Conservation (phyloP, 140 eudicot species). For the Anethum foeniculum region DNA sequence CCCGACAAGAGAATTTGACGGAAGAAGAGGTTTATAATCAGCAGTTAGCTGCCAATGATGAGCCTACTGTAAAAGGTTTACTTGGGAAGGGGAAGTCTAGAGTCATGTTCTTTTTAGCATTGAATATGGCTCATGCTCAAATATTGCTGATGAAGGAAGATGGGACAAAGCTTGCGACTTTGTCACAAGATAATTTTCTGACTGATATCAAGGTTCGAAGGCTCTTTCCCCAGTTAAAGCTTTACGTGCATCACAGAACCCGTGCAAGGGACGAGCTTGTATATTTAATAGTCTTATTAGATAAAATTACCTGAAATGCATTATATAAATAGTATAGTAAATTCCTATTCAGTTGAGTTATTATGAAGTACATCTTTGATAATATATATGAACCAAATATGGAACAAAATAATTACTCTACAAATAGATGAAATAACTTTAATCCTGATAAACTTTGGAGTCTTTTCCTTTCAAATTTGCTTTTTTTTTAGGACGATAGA, state of each 20-base stretch:
- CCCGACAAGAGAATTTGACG: slow-evolving; percentile 29
- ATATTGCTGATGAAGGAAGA: slow-evolving; percentile 82
- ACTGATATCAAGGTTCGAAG: slow-evolving; percentile 75
- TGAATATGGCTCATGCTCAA: slow-evolving; percentile 90
- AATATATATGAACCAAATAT: too few species aligned
- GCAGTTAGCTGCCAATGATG: slow-evolving; percentile 38
- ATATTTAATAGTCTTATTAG: not conserved
- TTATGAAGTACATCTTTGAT: not conserved
- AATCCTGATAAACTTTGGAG: too few species aligned
- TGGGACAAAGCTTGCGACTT: slow-evolving; percentile 76
- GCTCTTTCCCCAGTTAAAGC: slow-evolving; percentile 1
- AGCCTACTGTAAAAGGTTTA: slow-evolving; percentile 59
- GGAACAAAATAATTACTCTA: too few species aligned
- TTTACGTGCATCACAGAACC: not conserved
- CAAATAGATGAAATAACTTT: too few species aligned
- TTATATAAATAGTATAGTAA: not conserved
- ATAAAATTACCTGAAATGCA: not conserved
- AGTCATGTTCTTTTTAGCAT: slow-evolving; percentile 47
- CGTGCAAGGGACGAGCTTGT: not conserved
- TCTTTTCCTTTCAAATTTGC: too few species aligned
- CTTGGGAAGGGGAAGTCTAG: slow-evolving; percentile 93
- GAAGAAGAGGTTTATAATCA: slow-evolving; percentile 31
- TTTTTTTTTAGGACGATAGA: too few species aligned
- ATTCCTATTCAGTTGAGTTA: not conserved
- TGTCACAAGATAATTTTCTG: slow-evolving; percentile 86